Base-by-base conservation (phyloP, 1,139 yeast species). In the Ogataea hybrid region DNA sequence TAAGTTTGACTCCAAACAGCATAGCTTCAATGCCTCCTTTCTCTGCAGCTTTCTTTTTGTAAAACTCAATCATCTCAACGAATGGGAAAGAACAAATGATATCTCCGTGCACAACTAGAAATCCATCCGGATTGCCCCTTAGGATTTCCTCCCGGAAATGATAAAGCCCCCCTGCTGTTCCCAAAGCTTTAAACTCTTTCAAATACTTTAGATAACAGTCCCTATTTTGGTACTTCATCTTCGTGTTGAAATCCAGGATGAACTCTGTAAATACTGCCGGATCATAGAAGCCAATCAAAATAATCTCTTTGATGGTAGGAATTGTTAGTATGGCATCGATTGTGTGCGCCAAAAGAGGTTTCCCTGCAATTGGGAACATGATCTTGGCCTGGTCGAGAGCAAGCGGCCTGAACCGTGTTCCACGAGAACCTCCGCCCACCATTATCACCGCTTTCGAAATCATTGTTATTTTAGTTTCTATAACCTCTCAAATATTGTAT, bases 81-180 rank as follows among this genome's bases (percentile, higher is more conserved):
- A 79, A 68, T 4, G 84, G 85, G 61, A 76, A 79, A 28, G 78
- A 67, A 52, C 80, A 73, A 57, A 81, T 70, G 16, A 79, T 74
- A 56, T 79, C 85, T 15, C 84, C 85, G 53, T 79, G 82, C 52
- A 79, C 71, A 39, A 79, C 78, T 46, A 78, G 66, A 54, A 77
- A 67, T 47, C 65, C 64, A 42, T 65, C 63, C 8, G 79, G 77
- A 48, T 64, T 61, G 15, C 75, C 75, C 48, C 68, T 67, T 49
- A 76, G 63, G 43, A 79, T 77, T 45, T 73, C 77, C 52, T 77
- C 80, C 47, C 79, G 66, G 64, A 78, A 79, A 56, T 76, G 77
- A 61, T 76, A 78, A 37, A 79, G 63, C 7, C 85, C 85, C 30
- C 85, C 85, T 29, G 82, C 85, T 10, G 85, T 79, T 36, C 84